phyloP scores from a whole-genome alignment of 164 flowering plant genomes.

The Magnolia officinalis region DNA sequence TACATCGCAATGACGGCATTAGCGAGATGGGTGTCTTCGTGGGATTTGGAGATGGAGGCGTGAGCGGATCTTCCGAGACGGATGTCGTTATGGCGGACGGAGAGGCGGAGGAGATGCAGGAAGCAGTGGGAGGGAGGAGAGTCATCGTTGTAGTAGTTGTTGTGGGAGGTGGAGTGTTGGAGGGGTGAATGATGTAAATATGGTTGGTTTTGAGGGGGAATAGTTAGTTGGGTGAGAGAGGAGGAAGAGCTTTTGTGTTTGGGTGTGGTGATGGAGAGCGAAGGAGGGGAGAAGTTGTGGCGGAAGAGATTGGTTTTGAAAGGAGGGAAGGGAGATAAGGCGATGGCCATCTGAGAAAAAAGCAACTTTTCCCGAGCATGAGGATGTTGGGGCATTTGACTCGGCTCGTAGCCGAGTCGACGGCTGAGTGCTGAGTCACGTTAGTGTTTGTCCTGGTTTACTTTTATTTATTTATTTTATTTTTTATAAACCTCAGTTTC shows the following conservation, averaged over 20 bases:
- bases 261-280: background rate
- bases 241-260: background rate
- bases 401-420: no score
- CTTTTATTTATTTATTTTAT: no score
- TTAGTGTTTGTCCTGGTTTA: no score
- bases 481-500: no score
- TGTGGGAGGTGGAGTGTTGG: background rate
- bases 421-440: no score
- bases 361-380: background rate
- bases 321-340: background rate
- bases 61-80: background rate
- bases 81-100: background rate
- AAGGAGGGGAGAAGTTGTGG: background rate
- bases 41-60: background rate
- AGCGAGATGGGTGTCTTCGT: background rate
- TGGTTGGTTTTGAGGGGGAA: background rate
- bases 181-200: background rate
- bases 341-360: background rate
- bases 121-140: background rate
- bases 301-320: background rate
- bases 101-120: background rate
- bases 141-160: background rate
- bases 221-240: background rate
- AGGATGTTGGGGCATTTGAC: no score
- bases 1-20: slow-evolving; percentile 7